These are phyloP conservation scores for Boletus austroedulis DNA, from an alignment of 1,284 basidiomycete genomes.

Conservation along the genomic window DNA sequence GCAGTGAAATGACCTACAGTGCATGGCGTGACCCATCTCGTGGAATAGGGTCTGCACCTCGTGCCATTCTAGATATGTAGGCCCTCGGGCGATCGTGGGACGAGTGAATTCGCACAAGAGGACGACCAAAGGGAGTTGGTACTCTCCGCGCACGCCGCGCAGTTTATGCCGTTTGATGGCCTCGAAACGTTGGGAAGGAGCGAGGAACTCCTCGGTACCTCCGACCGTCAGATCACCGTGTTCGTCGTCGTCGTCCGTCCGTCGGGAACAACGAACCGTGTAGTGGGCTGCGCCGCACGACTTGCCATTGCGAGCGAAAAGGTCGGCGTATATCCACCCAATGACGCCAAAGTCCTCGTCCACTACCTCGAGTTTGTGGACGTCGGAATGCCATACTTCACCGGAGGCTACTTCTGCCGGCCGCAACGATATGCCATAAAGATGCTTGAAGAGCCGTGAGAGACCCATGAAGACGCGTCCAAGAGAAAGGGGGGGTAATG, in stretches of 20 bases:
- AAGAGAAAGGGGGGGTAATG: conserved; percentile 72
- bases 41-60: conserved; percentile 96
- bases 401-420: conserved; percentile 66
- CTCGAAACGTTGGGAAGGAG: conserved; percentile 59
- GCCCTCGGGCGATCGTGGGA: conserved; percentile 58
- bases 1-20: conserved; percentile 65
- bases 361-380: conserved; percentile 90
- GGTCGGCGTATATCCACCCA: conserved; percentile 93
- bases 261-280: conserved; percentile 91
- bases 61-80: conserved; percentile 85
- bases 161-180: conserved; percentile 54
- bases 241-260: conserved; percentile 88
- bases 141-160: conserved; percentile 63
- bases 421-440: conserved; percentile 87
- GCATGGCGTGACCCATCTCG: conserved; percentile 99
- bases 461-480: conserved; percentile 87
- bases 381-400: conserved; percentile 87
- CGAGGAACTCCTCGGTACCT: conserved; percentile 39
- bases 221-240: conserved; percentile 56
- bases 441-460: conserved; percentile 76
- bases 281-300: conserved; percentile 94
- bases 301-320: conserved; percentile 86
- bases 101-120: conserved; percentile 85
- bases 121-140: conserved; percentile 90
- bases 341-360: conserved; percentile 84